Base-by-base conservation (phyloP, 306 rosid species). In the Prinsepia uniflora region DNA sequence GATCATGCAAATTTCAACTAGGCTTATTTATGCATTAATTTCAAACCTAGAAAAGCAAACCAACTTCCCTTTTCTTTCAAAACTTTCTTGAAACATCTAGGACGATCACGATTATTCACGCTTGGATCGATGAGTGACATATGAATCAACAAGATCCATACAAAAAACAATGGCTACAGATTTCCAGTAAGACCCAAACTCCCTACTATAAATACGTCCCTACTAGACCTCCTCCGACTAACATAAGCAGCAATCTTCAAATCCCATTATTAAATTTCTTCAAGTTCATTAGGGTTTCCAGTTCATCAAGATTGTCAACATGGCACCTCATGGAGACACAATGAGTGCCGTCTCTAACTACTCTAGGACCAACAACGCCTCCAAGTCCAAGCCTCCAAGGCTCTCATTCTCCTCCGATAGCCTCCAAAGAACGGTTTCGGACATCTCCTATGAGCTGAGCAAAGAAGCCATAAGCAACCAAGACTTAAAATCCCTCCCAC, bases 271-370 rank as follows among this genome's bases (percentile, higher is more conserved):
- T 54, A 13, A 49, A 11, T 68, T 68, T 2, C 34, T 36, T 49
- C 36, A 0, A 24, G 6, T 39, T 8, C 6, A 14, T 61, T 61
- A 39, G 46, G 65, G 24, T 39, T 17, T 8, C 10, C 12, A 11
- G 15, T 57, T 18, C 22, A 4, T n/a, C 46, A 36, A 48, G 46
- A 18, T 17, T 49, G 14, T 41, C 20, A 39, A 42, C 2, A 88
- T 94, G 99, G 96, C 97, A 77, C 96, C 99, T 1, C 90, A 82
- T 70, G 96, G 90, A 79, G 95, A 94, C 44, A 72, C 87, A 3
- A 70, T 83, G 36, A 30, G 2, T 72, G 19, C 75, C 5, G 67
- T 67, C 72, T 4, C 78, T 34, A 56, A 56, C 39, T 75, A 72
- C 69, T 44, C 81, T 0, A 75, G 81, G 66, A 78, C 34, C 67